Percentiles rank a stretch among this genome's conserved stretches.
Conservation (phyloP, 2,329 filamentous ascomycete species). For the Cladosporium sp. region DNA sequence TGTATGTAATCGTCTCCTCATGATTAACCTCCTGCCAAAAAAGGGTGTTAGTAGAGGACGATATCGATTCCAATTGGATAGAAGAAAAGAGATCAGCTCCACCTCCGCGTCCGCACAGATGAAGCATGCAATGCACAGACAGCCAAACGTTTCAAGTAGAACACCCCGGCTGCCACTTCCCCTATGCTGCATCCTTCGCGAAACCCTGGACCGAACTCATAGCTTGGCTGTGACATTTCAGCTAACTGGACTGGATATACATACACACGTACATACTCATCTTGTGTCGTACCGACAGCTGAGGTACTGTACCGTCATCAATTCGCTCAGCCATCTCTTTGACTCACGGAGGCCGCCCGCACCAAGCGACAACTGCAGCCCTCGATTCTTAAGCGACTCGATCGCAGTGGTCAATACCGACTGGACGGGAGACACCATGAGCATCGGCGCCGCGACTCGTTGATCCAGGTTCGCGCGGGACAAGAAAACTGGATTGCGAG, state of each 20-base stretch:
- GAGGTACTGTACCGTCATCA: not conserved
- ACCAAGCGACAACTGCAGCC: too few species aligned
- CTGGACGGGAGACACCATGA: slow-evolving; percentile 4
- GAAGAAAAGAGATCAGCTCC: too few species aligned
- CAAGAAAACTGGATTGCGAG: slow-evolving; percentile 1
- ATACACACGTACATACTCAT: too few species aligned
- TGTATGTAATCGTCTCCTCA: too few species aligned
- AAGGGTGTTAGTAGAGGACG: too few species aligned
- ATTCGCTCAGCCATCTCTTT: not conserved
- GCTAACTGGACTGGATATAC: too few species aligned
- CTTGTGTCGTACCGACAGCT: not conserved
- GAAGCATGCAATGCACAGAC: slow-evolving; percentile 4
- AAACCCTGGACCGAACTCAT: not conserved
- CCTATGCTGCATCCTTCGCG: slow-evolving; percentile 10
- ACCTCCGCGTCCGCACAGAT: too few species aligned
- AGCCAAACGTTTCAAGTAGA: slow-evolving; percentile 8
- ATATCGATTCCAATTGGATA: too few species aligned
- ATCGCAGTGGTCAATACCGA: slow-evolving; percentile 2
- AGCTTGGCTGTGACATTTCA: slow-evolving; percentile 3
- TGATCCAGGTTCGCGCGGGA: slow-evolving; percentile 9
- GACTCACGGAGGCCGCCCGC: too few species aligned
- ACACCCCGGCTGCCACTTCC: not conserved
- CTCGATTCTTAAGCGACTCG: not conserved
- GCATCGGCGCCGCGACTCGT: slow-evolving; percentile 1
- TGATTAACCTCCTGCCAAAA: too few species aligned